These are phyloP conservation scores for Salix dunnii DNA, from an alignment of 345 rosid genomes.

Conservation along the genomic window DNA sequence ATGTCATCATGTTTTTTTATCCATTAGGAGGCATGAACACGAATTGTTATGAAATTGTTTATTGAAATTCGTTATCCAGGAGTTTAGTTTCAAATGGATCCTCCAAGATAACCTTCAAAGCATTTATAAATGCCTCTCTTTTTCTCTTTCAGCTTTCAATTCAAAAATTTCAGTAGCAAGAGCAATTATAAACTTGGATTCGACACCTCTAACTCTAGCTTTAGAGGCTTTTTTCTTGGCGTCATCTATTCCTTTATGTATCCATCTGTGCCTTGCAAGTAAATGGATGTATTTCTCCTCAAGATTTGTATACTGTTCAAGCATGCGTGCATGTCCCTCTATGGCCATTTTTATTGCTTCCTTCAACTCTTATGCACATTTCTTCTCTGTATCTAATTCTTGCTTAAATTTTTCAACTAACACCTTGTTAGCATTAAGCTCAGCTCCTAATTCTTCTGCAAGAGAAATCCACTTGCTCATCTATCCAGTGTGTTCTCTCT, in stretches of 20 bases:
- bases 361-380: constrained; percentile 71
- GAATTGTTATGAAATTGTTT: no score
- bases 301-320: constrained; percentile 92
- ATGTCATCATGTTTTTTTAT: no score
- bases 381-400: constrained; percentile 75
- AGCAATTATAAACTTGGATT: constrained; percentile 87
- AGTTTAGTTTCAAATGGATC: no score
- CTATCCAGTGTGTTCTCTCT: constrained; percentile 63
- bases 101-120: no score
- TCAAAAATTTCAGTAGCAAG: constrained; percentile 92
- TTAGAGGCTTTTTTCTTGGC: constrained; percentile 83
- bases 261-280: constrained; percentile 85
- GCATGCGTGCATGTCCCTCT: constrained; percentile 92
- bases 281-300: constrained; percentile 87
- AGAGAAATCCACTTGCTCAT: constrained; percentile 90
- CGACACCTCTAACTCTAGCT: constrained; percentile 90
- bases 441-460: constrained; percentile 71
- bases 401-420: constrained; percentile 57
- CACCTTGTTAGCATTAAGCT: constrained; percentile 60
- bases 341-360: constrained; percentile 96
- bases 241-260: constrained; percentile 87
- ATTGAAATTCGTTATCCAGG: no score
- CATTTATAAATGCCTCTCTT: constrained; percentile 82
- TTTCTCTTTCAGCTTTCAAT: constrained; percentile 73
- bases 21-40: no score